Evolutionary conservation across 208 protist species (phyloP), one percentile per base, ranked within the genome.

Genomic region (Leishmania amazonensis): DNA sequence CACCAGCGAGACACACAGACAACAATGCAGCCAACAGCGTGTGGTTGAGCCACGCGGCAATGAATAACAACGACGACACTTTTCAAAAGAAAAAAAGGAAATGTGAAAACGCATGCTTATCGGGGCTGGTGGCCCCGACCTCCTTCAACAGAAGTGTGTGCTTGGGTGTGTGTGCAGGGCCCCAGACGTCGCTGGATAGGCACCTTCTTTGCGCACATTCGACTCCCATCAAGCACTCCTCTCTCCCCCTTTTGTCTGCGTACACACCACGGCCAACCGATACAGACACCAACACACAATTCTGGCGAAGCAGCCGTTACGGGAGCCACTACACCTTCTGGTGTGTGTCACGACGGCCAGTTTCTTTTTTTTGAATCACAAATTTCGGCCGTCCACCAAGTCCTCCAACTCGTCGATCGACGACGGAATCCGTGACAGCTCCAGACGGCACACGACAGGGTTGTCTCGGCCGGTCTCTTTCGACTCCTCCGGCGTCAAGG

Each of bases 381-480:
- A 21, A 0, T 24, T 17, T 21, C 53, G 81, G 53, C 89, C 89
- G 31, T 92, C 89, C 28, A 96, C 87, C 28, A 96, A 75, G 78
- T 95, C 93, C 83, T 97, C 95, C 45, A 97, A n/a, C 24, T 94
- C 89, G 76, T 97, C 88, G 15, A 96, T 87, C 21, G 88, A 92
- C 24, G 83, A 88, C 40, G 95, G 95, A 28, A 97, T 87, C n/a
- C 85, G 80, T 7, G 64, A 71, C 21, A 93, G 80, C 21, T 83
- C 78, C 21, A 97, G 75, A 9, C 86, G 88, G 57, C 91, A 88
- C 76, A 96, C 89, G 28, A 97, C 91, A 1, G 90, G 93, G 38
- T 84, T 92, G 54, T 87, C 83, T 35, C 85, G 85, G 21, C 81
- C 60, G n/a, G 40, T 75, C 40, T 54, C 75, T n/a, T 65, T 78